These are phyloP conservation scores for Volutella citrinella DNA, from an alignment of 2,329 filamentous ascomycete genomes.

Conservation along the genomic window DNA sequence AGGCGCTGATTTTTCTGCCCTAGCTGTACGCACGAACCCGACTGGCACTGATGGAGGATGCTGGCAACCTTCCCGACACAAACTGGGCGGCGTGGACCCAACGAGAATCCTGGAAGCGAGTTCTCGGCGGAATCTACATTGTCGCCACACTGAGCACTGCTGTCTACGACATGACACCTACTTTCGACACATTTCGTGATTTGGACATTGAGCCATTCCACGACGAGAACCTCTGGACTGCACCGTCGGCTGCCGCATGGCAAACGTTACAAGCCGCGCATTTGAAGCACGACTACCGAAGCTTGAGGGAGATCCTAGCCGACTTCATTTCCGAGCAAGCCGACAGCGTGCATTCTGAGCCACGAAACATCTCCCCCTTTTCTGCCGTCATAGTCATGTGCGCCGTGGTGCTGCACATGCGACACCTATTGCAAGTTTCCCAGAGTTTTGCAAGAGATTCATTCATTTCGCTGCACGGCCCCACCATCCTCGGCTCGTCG, in stretches of 20 bases:
- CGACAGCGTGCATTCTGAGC: neutral
- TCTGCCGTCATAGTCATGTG: neutral
- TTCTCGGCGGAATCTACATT: neutral
- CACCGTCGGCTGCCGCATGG: neutral
- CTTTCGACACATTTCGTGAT: neutral
- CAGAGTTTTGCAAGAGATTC: neutral
- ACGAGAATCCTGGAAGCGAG: constrained; percentile 1
- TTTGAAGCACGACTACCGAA: too few relatives aligned
- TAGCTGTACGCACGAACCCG: too few relatives aligned
- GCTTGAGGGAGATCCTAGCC: neutral
- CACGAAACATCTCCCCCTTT: neutral
- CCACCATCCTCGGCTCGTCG: too few relatives aligned
- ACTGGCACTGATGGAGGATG: too few relatives aligned
- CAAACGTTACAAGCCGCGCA: too few relatives aligned
- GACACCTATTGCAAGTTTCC: neutral
- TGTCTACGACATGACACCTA: neutral
- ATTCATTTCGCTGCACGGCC: too few relatives aligned
- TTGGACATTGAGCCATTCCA: neutral
- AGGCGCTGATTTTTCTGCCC: too few relatives aligned
- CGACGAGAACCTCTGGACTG: constrained; percentile 1
- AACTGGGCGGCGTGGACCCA: constrained; percentile 1
- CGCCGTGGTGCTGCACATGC: neutral
- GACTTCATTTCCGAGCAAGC: neutral
- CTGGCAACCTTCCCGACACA: neutral
- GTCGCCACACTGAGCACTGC: neutral